Evolutionary conservation across 192 early-diverging fungal genomes (phyloP).

Genomic region (Lunasporangiospora selenospora): DNA sequence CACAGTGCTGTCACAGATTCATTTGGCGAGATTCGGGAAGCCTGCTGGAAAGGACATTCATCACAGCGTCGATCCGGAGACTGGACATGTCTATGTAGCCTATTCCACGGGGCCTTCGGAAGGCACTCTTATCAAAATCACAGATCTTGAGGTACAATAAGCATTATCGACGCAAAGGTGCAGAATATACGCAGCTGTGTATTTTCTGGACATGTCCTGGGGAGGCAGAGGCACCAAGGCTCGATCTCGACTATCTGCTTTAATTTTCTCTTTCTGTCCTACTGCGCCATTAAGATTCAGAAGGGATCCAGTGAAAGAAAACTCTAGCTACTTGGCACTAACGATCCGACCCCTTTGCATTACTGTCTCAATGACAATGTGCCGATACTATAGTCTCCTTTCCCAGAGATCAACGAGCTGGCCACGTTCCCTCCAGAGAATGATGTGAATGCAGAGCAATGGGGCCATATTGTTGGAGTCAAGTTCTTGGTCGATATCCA

Average conservation of each 20-base stretch:
- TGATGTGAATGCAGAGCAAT: constrained; percentile 27
- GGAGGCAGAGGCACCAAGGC: too few species aligned
- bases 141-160: constrained; percentile 30
- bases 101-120: constrained; percentile 39
- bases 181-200: too few species aligned
- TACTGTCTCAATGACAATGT: too few species aligned
- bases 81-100: constrained; percentile 58
- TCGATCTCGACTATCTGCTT: too few species aligned
- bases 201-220: too few species aligned
- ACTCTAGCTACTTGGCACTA: too few species aligned
- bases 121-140: constrained; percentile 40
- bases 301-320: too few species aligned
- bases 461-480: constrained; percentile 53
- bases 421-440: constrained; percentile 35
- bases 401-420: constrained; percentile 42
- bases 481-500: constrained; percentile 61
- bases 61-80: constrained; percentile 60
- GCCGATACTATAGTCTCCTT: constrained; percentile 37
- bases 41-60: constrained; percentile 44
- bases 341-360: too few species aligned
- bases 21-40: constrained; percentile 36
- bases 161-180: too few species aligned
- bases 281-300: too few species aligned
- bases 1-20: constrained; percentile 42
- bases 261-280: too few species aligned